Conservation (phyloP, 768 basidiomycete species). For the Hygrophorus pudorinus region DNA sequence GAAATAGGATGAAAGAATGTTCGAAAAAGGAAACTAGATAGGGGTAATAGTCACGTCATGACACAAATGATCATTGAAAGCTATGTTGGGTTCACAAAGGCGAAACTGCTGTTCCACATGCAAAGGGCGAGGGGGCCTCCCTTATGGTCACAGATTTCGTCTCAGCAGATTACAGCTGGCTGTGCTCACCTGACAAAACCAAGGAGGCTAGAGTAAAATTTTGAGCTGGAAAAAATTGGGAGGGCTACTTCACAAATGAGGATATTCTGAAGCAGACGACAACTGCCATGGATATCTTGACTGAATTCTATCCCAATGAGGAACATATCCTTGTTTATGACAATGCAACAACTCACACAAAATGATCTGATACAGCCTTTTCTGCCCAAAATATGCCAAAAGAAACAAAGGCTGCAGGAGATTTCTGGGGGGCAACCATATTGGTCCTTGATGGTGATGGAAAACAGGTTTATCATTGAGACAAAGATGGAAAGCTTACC, state of each 20-base stretch:
- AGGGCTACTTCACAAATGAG: too few relatives aligned
- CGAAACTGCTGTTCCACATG: conserved; percentile 15
- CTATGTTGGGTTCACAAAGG: conserved; percentile 17
- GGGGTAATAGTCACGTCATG: too few relatives aligned
- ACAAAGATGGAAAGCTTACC: too few relatives aligned
- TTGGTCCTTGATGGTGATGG: too few relatives aligned
- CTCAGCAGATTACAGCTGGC: conserved; percentile 13
- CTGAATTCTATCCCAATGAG: conserved; percentile 13
- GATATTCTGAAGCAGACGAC: conserved; percentile 15
- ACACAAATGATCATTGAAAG: too few relatives aligned
- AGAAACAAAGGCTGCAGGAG: too few relatives aligned
- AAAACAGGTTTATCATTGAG: too few relatives aligned
- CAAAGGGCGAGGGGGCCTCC: too few relatives aligned
- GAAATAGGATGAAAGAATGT: too few relatives aligned
- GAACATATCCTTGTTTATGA: conserved; percentile 19
- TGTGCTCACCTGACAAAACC: conserved; percentile 7
- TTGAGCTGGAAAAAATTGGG: conserved; percentile 17
- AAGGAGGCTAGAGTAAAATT: conserved; percentile 13
- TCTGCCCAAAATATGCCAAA: conserved; percentile 21
- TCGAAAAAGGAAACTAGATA: too few relatives aligned
- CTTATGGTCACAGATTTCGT: too few relatives aligned
- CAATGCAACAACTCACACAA: conserved; percentile 20
- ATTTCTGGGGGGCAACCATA: too few relatives aligned
- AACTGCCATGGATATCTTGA: conserved; percentile 17
- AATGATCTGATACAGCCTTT: conserved; percentile 15